Conservation (phyloP, 805 yeast genomes). For the Candida nonsorbophila region DNA sequence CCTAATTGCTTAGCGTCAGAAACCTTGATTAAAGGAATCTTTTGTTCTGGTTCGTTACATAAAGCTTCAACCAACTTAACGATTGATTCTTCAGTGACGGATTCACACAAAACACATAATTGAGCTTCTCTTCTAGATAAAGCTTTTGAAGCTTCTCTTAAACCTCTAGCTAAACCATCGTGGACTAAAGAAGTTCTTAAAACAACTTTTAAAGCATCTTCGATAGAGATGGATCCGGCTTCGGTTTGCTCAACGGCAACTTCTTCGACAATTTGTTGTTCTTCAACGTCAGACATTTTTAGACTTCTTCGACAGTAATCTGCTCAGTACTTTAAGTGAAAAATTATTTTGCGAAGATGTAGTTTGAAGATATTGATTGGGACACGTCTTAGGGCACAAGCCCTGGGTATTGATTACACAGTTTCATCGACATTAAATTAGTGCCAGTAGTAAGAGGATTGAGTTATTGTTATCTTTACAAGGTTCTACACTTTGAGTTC, state of each 20-base stretch:
- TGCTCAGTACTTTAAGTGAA: conserved; percentile 49
- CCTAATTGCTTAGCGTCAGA: conserved; percentile 99
- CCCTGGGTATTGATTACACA: conserved; percentile 8
- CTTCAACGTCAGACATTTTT: conserved; percentile 91
- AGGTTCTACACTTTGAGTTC: not conserved
- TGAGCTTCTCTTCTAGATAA: conserved; percentile 96
- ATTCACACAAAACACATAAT: conserved; percentile 94
- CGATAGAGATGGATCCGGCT: conserved; percentile 88
- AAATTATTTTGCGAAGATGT: conserved; percentile 2
- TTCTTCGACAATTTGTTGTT: conserved; percentile 76
- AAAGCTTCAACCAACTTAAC: conserved; percentile 97
- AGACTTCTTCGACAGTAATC: conserved; percentile 73
- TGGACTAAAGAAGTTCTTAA: conserved; percentile 96
- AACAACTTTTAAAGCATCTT: conserved; percentile 97
- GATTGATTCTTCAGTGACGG: conserved; percentile 97
- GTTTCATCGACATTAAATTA: not conserved
- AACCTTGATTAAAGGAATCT: conserved; percentile 97
- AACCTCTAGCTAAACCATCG: conserved; percentile 99
- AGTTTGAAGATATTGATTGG: conserved; percentile 5
- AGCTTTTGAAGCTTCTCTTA: conserved; percentile 99
- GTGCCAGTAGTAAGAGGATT: not conserved
- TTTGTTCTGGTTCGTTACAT: conserved; percentile 95
- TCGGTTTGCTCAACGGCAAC: conserved; percentile 82
- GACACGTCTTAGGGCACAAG: conserved; percentile 9
- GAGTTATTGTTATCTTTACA: not conserved